Evolutionary conservation across 2,329 filamentous ascomycete genomes (phyloP).

Genomic region (Alternaria angustiovoidea): DNA sequence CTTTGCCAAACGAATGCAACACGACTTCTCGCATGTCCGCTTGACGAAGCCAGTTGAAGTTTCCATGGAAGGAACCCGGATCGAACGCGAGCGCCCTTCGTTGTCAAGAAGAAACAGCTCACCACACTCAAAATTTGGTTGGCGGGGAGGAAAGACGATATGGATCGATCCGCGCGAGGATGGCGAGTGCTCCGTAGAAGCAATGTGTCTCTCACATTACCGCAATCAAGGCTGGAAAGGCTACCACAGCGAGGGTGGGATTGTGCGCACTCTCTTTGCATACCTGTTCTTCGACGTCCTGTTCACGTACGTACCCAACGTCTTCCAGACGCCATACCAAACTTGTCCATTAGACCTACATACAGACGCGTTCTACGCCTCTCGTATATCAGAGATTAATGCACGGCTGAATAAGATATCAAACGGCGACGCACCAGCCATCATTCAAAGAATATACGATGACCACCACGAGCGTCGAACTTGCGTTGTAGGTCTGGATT

Average conservation of each 20-base stretch:
- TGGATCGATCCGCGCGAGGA: constrained; percentile 83
- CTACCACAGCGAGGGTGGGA: constrained; percentile 90
- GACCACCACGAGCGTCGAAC: constrained; percentile 75
- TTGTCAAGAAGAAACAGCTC: constrained; percentile 41
- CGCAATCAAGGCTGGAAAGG: constrained; percentile 88
- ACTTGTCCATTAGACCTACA: constrained; percentile 92
- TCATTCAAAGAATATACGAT: constrained; percentile 74
- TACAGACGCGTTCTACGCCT: constrained; percentile 89
- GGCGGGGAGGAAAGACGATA: constrained; percentile 73
- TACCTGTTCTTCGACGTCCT: constrained; percentile 94
- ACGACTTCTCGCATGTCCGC: constrained; percentile 88
- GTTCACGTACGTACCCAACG: constrained; percentile 92
- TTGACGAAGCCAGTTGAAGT: constrained; percentile 79
- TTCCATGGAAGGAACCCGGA: constrained; percentile 76
- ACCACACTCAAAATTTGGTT: constrained; percentile 45
- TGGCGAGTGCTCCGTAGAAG: constrained; percentile 86
- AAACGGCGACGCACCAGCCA: constrained; percentile 75
- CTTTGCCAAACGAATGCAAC: constrained; percentile 83
- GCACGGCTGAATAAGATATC: constrained; percentile 83
- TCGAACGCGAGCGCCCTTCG: constrained; percentile 67
- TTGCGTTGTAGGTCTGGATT: constrained; percentile 90
- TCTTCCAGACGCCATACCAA: constrained; percentile 96
- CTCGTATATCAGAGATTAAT: constrained; percentile 88
- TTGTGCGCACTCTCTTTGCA: constrained; percentile 82
- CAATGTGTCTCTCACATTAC: constrained; percentile 91